These are phyloP conservation scores for Cucurbita moschata DNA, from an alignment of 306 rosid genomes.

Conservation along the genomic window DNA sequence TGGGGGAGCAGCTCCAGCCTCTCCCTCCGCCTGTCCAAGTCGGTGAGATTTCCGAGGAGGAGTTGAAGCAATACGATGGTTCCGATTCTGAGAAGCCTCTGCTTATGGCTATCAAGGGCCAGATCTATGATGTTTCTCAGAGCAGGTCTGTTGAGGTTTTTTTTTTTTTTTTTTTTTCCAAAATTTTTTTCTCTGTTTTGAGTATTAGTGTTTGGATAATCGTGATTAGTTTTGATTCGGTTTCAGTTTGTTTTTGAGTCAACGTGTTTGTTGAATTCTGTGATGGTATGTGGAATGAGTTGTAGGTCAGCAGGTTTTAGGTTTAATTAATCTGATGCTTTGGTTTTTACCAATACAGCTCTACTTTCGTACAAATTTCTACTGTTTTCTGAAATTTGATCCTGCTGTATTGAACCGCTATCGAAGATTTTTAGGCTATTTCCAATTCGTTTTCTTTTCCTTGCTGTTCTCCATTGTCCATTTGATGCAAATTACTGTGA, in stretches of 20 bases:
- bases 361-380: background rate
- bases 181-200: background rate
- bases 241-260: background rate
- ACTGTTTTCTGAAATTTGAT: background rate
- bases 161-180: background rate
- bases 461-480: background rate
- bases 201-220: conserved; percentile 5
- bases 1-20: conserved; percentile 42
- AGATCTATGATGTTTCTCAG: conserved; percentile 95
- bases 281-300: background rate
- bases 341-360: background rate
- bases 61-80: conserved; percentile 60
- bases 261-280: background rate
- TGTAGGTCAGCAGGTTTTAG: background rate
- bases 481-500: background rate
- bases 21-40: conserved; percentile 79
- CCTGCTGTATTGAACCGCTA: background rate
- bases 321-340: background rate
- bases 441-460: background rate
- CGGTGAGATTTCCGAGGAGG: conserved; percentile 72
- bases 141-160: conserved; percentile 40
- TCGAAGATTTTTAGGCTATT: background rate
- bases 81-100: conserved; percentile 55
- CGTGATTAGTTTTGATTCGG: background rate
- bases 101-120: conserved; percentile 93